Conservation (phyloP, 169 alveolate species). For the Cyclospora cayetanensis region DNA sequence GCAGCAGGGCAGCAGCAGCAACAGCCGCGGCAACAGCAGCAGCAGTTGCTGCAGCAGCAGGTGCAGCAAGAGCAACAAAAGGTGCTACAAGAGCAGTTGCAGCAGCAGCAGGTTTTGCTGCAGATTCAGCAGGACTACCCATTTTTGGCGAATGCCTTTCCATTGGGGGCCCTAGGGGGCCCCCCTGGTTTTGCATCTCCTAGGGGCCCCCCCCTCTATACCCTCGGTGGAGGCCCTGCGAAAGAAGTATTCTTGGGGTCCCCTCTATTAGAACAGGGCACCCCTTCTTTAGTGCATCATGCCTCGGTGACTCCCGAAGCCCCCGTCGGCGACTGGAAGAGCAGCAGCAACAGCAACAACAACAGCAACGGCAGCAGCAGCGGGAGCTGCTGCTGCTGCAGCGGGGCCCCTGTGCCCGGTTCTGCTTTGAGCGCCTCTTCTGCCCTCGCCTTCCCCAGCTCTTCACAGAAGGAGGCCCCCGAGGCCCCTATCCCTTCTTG, state of each 20-base stretch:
- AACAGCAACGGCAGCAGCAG: slow-evolving; percentile 3
- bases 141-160: not conserved
- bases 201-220: not conserved
- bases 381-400: not conserved
- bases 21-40: not conserved
- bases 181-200: slow-evolving; percentile 11
- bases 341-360: slow-evolving; percentile 42
- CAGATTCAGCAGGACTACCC: slow-evolving; percentile 1
- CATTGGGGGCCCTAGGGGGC: not conserved
- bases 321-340: slow-evolving; percentile 17
- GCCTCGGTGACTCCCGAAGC: not conserved
- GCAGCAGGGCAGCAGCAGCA: slow-evolving; percentile 36
- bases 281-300: not conserved
- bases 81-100: no score
- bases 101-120: slow-evolving; percentile 19
- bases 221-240: no score
- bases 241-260: no score
- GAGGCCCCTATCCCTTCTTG: not conserved
- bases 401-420: not conserved
- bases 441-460: not conserved
- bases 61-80: no score
- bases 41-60: no score
- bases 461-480: slow-evolving; percentile 9
- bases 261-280: not conserved
- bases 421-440: slow-evolving; percentile 42